Evolutionary conservation across 345 rosid genomes (phyloP).

Genomic region (Ceriops tagal): DNA sequence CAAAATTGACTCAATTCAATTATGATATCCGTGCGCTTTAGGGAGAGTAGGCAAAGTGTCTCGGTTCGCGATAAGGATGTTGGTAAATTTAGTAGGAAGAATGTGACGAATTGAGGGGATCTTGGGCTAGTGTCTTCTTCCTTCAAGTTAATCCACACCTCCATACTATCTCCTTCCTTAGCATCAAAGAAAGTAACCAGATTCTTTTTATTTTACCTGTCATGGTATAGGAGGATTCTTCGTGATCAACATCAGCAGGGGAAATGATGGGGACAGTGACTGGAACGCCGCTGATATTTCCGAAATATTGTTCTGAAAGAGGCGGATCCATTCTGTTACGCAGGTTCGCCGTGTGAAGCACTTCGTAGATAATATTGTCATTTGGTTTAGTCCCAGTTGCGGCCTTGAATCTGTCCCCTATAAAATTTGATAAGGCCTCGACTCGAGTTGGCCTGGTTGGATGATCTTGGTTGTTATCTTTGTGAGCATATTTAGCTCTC

Average conservation of each 20-base stretch:
- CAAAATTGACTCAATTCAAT: too few relatives aligned
- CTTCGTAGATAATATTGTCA: background rate
- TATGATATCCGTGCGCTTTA: too few relatives aligned
- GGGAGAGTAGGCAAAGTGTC: too few relatives aligned
- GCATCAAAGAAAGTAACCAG: background rate
- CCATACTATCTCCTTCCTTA: conserved; percentile 8
- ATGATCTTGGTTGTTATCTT: background rate
- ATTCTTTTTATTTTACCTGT: conserved; percentile 6
- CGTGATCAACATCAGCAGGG: background rate
- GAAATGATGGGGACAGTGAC: background rate
- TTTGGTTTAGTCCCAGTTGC: background rate
- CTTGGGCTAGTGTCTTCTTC: conserved; percentile 1
- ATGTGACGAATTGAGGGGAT: too few relatives aligned
- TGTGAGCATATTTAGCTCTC: conserved; percentile 19
- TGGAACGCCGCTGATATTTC: conserved; percentile 25
- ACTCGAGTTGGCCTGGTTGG: conserved; percentile 19
- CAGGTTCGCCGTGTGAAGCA: conserved; percentile 21
- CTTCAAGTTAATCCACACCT: conserved; percentile 15
- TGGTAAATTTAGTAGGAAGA: too few relatives aligned
- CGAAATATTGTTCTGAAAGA: conserved; percentile 18
- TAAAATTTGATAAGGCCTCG: conserved; percentile 28
- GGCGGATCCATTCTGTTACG: conserved; percentile 26
- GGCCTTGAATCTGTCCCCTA: conserved; percentile 22
- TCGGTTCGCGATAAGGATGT: too few relatives aligned
- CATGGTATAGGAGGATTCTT: background rate